phyloP scores from a whole-genome alignment of 78 protist species.

The Chrysochromulina tobinii region DNA sequence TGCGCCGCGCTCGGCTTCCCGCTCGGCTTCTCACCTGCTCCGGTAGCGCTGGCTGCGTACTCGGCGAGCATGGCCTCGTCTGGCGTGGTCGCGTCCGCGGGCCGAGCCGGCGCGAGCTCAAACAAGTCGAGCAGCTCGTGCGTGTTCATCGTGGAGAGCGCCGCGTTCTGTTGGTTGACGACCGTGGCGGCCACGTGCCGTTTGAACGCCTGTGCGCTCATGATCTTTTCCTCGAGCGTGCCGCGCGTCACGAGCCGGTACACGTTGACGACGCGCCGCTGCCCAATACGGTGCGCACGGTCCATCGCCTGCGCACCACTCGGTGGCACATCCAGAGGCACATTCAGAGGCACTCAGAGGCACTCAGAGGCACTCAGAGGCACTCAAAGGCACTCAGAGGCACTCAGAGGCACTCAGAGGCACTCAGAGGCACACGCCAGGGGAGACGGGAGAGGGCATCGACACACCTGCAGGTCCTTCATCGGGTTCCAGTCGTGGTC shows the following conservation, averaged over 20 bases:
- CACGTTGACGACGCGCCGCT: conserved; percentile 86
- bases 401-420: too few species aligned
- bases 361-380: too few species aligned
- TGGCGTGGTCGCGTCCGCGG: neutral
- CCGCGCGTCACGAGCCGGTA: conserved; percentile 87
- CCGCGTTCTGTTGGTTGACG: conserved; percentile 76
- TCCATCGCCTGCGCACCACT: conserved; percentile 38
- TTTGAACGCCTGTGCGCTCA: conserved; percentile 88
- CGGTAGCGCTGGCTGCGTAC: too few species aligned
- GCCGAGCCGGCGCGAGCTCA: neutral
- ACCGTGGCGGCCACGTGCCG: conserved; percentile 75
- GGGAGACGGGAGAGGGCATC: conserved; percentile 65
- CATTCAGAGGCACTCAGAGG: too few species aligned
- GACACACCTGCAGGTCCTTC: conserved; percentile 96
- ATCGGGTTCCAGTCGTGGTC: conserved; percentile 99
- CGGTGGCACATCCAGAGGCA: too few species aligned
- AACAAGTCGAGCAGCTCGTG: conserved; percentile 66
- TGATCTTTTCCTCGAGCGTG: conserved; percentile 93
- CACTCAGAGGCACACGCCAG: too few species aligned
- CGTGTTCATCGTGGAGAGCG: neutral
- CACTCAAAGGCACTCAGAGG: too few species aligned
- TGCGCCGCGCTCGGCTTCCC: neutral
- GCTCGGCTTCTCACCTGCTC: neutral
- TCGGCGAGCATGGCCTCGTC: neutral
- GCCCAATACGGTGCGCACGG: conserved; percentile 81